Percentiles rank a stretch among this genome's conserved stretches.
Evolutionary conservation across 2,329 filamentous ascomycete genomes (phyloP).

Genomic region (Neopestalotiopsis sp.): DNA sequence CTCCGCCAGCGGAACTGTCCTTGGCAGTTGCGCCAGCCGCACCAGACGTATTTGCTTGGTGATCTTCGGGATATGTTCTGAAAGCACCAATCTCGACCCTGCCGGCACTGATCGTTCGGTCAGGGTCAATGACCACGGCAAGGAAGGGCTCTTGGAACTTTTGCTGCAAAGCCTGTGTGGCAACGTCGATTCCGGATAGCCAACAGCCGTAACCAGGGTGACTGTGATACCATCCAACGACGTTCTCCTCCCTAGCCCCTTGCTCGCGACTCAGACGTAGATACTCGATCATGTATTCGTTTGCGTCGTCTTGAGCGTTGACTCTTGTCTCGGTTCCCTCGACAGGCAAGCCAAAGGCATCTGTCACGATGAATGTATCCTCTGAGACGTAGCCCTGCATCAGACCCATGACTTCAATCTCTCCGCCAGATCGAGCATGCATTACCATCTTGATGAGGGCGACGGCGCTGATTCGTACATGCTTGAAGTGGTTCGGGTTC

Average conservation of each 20-base stretch:
- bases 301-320: constrained; percentile 93
- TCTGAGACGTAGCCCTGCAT: constrained; percentile 95
- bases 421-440: constrained; percentile 94
- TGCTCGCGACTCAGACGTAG: constrained; percentile 76
- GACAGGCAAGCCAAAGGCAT: constrained; percentile 91
- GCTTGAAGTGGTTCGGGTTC: constrained; percentile 88
- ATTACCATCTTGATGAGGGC: constrained; percentile 99
- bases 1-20: constrained; percentile 56
- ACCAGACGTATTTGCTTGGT: constrained; percentile 54
- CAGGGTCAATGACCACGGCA: constrained; percentile 94
- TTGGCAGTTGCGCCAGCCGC: constrained; percentile 13
- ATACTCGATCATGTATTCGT: constrained; percentile 95
- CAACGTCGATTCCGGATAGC: constrained; percentile 94
- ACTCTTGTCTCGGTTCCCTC: constrained; percentile 98
- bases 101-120: constrained; percentile 90
- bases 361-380: constrained; percentile 88
- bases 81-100: constrained; percentile 98
- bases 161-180: constrained; percentile 86
- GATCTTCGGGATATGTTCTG: constrained; percentile 81
- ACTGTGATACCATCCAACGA: constrained; percentile 97
- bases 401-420: constrained; percentile 93
- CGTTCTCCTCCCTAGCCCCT: constrained; percentile 80
- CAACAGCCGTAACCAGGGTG: constrained; percentile 98
- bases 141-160: constrained; percentile 87
- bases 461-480: constrained; percentile 90